Evolutionary conservation across 2,329 filamentous ascomycete species (phyloP).

Genomic region (Pseudogymnoascus sp.): DNA sequence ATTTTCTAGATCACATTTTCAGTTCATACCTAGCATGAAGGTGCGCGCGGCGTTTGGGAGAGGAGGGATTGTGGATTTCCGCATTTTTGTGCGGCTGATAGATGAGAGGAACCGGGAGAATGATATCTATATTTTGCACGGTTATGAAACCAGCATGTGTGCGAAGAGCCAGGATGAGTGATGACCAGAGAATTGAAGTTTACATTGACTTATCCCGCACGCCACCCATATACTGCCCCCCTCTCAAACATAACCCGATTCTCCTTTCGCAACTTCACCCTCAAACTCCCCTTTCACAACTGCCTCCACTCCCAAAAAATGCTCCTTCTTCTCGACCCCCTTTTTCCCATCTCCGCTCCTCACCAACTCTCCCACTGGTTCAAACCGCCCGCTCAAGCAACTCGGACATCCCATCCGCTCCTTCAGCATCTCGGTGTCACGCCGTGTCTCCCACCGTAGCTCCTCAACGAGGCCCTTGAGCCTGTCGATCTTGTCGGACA

Average conservation of each 20-base stretch:
- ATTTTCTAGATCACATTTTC: constrained; percentile 2
- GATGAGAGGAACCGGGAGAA: background rate
- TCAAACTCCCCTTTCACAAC: background rate
- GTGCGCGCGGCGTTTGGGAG: background rate
- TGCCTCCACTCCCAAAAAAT: background rate
- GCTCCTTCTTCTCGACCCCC: background rate
- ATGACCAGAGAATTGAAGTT: background rate
- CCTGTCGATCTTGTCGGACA: background rate
- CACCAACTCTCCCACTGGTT: background rate
- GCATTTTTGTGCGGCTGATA: background rate
- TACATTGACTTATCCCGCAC: background rate
- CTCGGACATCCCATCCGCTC: background rate
- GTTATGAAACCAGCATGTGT: background rate
- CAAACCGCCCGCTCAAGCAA: background rate
- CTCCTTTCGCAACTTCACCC: background rate
- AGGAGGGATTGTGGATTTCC: background rate
- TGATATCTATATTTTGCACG: background rate
- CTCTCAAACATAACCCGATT: background rate
- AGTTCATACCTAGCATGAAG: constrained; percentile 1
- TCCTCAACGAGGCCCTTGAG: background rate
- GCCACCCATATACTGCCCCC: background rate
- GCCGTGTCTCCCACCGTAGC: background rate
- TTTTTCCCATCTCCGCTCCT: background rate
- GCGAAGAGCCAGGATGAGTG: background rate
- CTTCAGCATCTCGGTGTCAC: background rate